A percentile compares a stretch with the other conserved stretches of the same genome.
phyloP scores from a whole-genome alignment of 495 filamentous ascomycete species.

The Glonium stellatum region DNA sequence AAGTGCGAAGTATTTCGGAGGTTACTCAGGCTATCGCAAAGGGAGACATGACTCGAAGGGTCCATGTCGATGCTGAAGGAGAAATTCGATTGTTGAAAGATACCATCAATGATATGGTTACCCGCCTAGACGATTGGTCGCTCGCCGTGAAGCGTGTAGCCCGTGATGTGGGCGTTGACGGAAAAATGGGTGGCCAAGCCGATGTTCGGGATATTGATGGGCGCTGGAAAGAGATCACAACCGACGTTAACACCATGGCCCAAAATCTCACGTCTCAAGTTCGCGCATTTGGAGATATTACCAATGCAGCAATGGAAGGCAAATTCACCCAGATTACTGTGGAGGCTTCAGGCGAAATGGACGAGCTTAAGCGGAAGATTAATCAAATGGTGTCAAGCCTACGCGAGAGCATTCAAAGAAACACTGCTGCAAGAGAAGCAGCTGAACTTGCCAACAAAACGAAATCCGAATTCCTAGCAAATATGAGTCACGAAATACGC shows the following conservation, averaged over 20 bases:
- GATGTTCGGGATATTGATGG: conserved; percentile 91
- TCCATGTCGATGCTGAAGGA: conserved; percentile 90
- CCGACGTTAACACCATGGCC: conserved; percentile 98
- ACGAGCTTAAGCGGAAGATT: conserved; percentile 97
- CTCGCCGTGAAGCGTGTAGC: conserved; percentile 93
- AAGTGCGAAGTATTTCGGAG: conserved; percentile 92
- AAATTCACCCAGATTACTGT: conserved; percentile 98
- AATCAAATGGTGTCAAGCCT: conserved; percentile 98
- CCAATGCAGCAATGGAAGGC: conserved; percentile 90
- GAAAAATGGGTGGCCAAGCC: conserved; percentile 97
- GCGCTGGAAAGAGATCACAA: conserved; percentile 97
- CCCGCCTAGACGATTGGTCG: conserved; percentile 91
- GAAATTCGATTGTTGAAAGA: conserved; percentile 92
- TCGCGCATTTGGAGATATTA: conserved; percentile 94
- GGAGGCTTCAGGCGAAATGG: conserved; percentile 97
- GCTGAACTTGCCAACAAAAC: conserved; percentile 97
- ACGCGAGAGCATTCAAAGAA: conserved; percentile 92
- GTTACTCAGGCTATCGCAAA: conserved; percentile 96
- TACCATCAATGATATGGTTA: conserved; percentile 99
- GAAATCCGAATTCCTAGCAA: conserved; percentile 97
- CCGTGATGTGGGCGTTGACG: conserved; percentile 94
- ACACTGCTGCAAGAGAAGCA: conserved; percentile 92
- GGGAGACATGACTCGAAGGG: conserved; percentile 91
- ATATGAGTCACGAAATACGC: conserved; percentile 99
- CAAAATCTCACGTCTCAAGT: conserved; percentile 97